Base-by-base conservation (phyloP, 257 asterid genomes). In the Solanum clarkiae region DNA sequence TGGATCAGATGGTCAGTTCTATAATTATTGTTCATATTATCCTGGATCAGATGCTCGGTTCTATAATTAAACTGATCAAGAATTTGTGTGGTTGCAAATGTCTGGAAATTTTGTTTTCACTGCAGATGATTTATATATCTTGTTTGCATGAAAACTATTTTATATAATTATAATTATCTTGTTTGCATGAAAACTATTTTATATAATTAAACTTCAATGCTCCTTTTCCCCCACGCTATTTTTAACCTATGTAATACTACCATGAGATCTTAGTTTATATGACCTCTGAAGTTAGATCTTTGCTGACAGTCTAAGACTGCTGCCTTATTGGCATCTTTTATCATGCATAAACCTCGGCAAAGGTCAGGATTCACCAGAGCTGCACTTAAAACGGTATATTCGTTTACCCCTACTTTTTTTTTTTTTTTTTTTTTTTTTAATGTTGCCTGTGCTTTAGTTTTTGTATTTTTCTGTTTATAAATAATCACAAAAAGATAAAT, bases 301-400 rank as follows among this genome's bases (percentile, higher is more conserved):
- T 80, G 85, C 85, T 88, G 85, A 81, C 96, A 95, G 98, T 87
- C 98, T 47, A 95, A 93, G 88, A 94, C 89, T 72, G 99, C 98
- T 16, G 92, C 92, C 29, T 80, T 95, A 77, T 90, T 95, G 97
- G 94, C 99, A 17, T 89, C 94, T 59, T 94, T 97, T 89, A 95
- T 97, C 87, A 88, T 97, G 94, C 98, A 86, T 68, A 97, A 91
- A 86, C 92, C 90, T 22, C 84, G 86, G 77, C 94, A 94, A 86
- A 93, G 94, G 84, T 92, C 95, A 47, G 65, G 94, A 54, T 94
- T 97, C 90, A 90, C 88, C 86, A 93, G 91, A 92, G 97, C 98
- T 84, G 97, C 99, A 14, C 84, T 97, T 74, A 92, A 84, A 84
- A 97, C 98, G 89, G 98, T 95, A 92, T 81, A 80, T 22, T 40